Conservation (phyloP, 2,329 filamentous ascomycete species). For the Pseudogymnoascus verrucosus region DNA sequence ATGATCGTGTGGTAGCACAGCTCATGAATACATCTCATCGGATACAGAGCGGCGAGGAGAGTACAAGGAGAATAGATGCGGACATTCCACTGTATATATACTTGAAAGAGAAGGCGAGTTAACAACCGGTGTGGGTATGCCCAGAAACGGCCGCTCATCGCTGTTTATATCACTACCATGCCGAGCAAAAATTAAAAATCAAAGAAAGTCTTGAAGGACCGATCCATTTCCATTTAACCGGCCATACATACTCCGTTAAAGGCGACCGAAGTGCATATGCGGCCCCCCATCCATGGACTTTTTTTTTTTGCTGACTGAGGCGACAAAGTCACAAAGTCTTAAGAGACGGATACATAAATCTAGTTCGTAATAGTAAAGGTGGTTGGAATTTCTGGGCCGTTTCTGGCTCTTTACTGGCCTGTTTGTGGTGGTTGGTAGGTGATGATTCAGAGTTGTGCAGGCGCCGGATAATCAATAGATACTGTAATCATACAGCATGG, state of each 20-base stretch:
- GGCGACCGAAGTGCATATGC: constrained; percentile 1
- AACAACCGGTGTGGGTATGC: background rate
- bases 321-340: background rate
- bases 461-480: constrained; percentile 1
- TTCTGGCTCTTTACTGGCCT: background rate
- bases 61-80: background rate
- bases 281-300: background rate
- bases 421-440: background rate
- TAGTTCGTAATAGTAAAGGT: background rate
- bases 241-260: background rate
- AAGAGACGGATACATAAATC: background rate
- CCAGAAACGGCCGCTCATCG: background rate
- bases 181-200: background rate
- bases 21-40: background rate
- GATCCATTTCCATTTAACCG: background rate
- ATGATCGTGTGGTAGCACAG: background rate
- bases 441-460: background rate
- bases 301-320: background rate
- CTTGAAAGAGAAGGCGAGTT: background rate
- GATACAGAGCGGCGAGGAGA: background rate
- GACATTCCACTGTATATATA: background rate
- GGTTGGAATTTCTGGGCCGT: background rate
- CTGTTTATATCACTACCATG: background rate
- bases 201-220: background rate
- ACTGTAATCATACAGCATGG: background rate